These are phyloP conservation scores for Pyricularia pennisetigena DNA, from an alignment of 2,329 filamentous ascomycete species.

Conservation along the genomic window DNA sequence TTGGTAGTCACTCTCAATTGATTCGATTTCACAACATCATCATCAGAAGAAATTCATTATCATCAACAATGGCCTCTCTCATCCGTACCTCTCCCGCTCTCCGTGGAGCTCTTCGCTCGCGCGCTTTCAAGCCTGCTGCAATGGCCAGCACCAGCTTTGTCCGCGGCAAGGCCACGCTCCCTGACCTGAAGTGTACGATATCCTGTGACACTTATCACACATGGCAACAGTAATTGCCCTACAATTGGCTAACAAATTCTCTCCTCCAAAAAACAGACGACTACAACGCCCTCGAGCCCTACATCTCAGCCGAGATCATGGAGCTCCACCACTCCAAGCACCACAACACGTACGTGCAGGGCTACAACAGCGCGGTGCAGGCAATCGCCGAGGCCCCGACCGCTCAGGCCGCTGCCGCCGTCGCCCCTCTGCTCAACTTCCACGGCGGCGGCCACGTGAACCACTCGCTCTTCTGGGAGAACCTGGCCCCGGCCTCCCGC, in stretches of 20 bases:
- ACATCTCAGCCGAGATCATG: conserved; percentile 73
- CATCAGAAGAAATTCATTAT: neutral
- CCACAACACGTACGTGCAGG: conserved; percentile 69
- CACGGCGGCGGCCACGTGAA: conserved; percentile 91
- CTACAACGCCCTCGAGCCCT: conserved; percentile 86
- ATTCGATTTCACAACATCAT: neutral
- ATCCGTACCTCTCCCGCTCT: conserved; percentile 59
- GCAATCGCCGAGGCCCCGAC: conserved; percentile 52
- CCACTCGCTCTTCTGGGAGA: conserved; percentile 88
- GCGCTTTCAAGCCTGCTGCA: conserved; percentile 51
- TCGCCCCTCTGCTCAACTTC: conserved; percentile 60
- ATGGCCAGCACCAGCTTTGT: conserved; percentile 67
- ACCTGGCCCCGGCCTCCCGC: conserved; percentile 59
- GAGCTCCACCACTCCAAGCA: conserved; percentile 72
- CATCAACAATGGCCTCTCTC: conserved; percentile 58
- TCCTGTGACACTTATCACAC: neutral
- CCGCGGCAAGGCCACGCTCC: conserved; percentile 84
- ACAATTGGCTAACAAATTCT: neutral
- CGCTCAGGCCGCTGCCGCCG: conserved; percentile 34
- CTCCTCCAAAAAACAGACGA: conserved; percentile 54
- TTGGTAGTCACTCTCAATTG: neutral
- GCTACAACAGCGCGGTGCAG: conserved; percentile 58
- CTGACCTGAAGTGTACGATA: conserved; percentile 59
- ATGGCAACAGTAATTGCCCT: neutral
- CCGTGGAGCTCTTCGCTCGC: conserved; percentile 62